A percentile compares a stretch with the other conserved stretches of the same genome.
These are phyloP conservation scores for Neurospora tetrasperma DNA, from an alignment of 495 filamentous ascomycete genomes.

Conservation along the genomic window DNA sequence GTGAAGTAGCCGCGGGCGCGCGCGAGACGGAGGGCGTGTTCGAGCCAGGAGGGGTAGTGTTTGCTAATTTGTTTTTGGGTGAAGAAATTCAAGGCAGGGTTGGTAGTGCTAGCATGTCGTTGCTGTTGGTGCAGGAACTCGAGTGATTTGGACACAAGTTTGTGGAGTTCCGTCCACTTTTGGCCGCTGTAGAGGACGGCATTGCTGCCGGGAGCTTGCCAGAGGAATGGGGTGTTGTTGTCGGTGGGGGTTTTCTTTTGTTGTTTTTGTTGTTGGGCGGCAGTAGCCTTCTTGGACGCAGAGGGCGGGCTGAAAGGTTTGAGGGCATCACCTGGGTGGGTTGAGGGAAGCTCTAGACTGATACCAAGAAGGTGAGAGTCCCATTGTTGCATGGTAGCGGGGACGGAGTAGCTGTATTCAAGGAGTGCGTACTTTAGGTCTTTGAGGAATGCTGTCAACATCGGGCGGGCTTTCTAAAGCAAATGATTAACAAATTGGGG, in stretches of 20 bases:
- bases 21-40: slow-evolving; percentile 63
- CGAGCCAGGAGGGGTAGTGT: slow-evolving; percentile 65
- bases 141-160: slow-evolving; percentile 53
- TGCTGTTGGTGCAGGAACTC: slow-evolving; percentile 25
- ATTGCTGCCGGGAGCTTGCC: slow-evolving; percentile 72
- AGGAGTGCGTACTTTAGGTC: slow-evolving; percentile 60
- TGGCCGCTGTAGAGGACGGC: slow-evolving; percentile 72
- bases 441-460: slow-evolving; percentile 3
- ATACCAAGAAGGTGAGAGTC: slow-evolving; percentile 55
- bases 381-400: slow-evolving; percentile 30
- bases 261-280: slow-evolving; percentile 12
- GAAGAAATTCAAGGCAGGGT: slow-evolving; percentile 21
- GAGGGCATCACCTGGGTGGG: slow-evolving; percentile 42
- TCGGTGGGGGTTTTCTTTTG: slow-evolving; percentile 13
- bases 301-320: slow-evolving; percentile 42
- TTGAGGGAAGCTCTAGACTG: slow-evolving; percentile 61
- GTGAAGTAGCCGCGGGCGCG: slow-evolving; percentile 62
- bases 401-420: slow-evolving; percentile 60
- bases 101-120: background rate
- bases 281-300: slow-evolving; percentile 12
- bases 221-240: slow-evolving; percentile 52
- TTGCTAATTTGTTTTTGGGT: slow-evolving; percentile 43
- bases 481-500: background rate
- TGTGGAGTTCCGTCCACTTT: slow-evolving; percentile 73
- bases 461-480: background rate